Evolutionary conservation across 768 basidiomycete species (phyloP), one percentile per base, ranked within the genome.

Genomic region (Lentinula lateritia): DNA sequence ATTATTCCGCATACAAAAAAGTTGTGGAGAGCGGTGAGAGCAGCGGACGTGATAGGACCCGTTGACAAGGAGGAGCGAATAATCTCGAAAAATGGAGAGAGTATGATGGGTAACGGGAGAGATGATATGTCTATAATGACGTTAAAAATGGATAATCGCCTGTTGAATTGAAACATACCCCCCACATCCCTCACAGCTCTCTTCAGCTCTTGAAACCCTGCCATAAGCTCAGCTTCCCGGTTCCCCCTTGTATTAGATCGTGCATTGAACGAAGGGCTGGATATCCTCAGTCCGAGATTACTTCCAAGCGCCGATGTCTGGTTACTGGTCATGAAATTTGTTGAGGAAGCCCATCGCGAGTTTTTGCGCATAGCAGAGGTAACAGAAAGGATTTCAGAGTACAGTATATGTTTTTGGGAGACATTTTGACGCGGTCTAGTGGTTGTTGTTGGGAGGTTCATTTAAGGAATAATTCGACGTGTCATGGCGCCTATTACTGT

Each of bases 331-430:
- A 85, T 79, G 28, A 83, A 83, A 68, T 86, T 83, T 32, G 82
- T 83, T 50, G 83, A 83, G 12, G 90, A 86, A 16, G 95, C 90
- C 96, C 96, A 98, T 48, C 97, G 86, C 50, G 95, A 94, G 76
- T 98, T 98, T 79, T 95, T 93, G 73, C 96, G 91, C 95, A 99
- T 98, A 18, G 86, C 83, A 2, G 92, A 90, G 39, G 94, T 97
- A 66, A 98, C 92, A 16, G 92, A 80, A 55, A 95, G 82, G 63
- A 98, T 90, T 78, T 98, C 95, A 46, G 94, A 89, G 63, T 91
- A 85, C 38, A 98, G 73, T 46, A 97, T 83, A 81, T 94, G 90
- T 62, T 87, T 87, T 52, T 78, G 73, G n/a, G 88, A 83, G 59
- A 85, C 79, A 57, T 73, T 67, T 62, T 68, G 70, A 61, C 70